phyloP scores from a whole-genome alignment of 441 rosid genomes.

The Aquilaria agallochum region DNA sequence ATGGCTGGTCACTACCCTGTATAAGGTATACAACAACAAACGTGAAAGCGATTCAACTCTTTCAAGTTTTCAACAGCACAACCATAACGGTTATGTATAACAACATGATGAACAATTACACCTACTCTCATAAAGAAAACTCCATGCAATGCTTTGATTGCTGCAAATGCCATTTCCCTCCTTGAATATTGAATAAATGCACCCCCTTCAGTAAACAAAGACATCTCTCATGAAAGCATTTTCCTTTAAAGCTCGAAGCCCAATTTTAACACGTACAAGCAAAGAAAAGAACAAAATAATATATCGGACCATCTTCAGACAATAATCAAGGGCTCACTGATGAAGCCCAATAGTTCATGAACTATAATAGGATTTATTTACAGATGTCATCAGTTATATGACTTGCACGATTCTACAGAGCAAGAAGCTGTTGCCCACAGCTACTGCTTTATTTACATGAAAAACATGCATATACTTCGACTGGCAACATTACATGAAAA shows the following conservation, averaged over 20 bases:
- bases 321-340: too few relatives aligned
- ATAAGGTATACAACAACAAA: conserved; percentile 14
- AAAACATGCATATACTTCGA: too few relatives aligned
- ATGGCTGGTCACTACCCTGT: conserved; percentile 88
- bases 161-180: conserved; percentile 87
- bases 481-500: too few relatives aligned
- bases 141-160: conserved; percentile 79
- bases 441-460: too few relatives aligned
- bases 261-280: too few relatives aligned
- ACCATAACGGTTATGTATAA: conserved; percentile 1
- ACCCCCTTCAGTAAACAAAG: conserved; percentile 54
- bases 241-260: not conserved
- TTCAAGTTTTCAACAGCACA: conserved; percentile 16
- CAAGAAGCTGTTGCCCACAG: too few relatives aligned
- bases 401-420: too few relatives aligned
- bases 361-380: too few relatives aligned
- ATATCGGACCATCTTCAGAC: too few relatives aligned
- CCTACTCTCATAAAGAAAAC: conserved; percentile 70
- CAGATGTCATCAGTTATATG: too few relatives aligned
- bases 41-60: conserved; percentile 11
- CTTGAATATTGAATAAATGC: conserved; percentile 76
- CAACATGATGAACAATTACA: conserved; percentile 12
- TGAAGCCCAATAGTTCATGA: too few relatives aligned
- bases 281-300: too few relatives aligned
- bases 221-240: conserved; percentile 23